These are phyloP conservation scores for Chlorella vulgaris DNA, from an alignment of 139 green algal genomes.

Conservation along the genomic window DNA sequence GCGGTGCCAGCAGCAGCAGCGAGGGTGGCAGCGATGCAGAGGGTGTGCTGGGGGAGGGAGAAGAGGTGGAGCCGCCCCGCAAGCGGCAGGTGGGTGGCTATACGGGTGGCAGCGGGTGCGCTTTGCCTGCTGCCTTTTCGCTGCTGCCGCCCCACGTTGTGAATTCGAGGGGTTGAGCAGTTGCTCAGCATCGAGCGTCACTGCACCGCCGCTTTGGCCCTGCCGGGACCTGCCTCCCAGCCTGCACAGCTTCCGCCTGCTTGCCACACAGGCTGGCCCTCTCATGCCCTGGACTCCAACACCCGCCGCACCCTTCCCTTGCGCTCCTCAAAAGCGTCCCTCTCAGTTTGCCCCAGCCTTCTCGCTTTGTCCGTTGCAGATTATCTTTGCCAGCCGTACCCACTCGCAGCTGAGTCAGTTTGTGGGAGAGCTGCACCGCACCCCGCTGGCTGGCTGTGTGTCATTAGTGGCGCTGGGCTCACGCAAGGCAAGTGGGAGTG, in stretches of 20 bases:
- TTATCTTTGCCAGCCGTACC: constrained; percentile 94
- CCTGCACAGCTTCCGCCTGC: background rate
- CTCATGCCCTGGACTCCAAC: background rate
- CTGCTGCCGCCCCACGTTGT: background rate
- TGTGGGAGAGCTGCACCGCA: constrained; percentile 79
- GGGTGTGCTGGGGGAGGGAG: constrained; percentile 13
- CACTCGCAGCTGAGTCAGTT: constrained; percentile 96
- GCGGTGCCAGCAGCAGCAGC: constrained; percentile 29
- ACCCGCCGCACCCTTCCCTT: background rate
- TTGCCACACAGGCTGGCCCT: background rate
- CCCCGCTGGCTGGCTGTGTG: constrained; percentile 62
- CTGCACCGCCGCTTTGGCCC: background rate
- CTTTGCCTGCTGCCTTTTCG: background rate
- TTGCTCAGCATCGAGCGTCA: too few species aligned
- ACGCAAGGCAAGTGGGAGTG: constrained; percentile 63
- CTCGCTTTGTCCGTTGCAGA: constrained; percentile 50
- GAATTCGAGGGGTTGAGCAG: too few species aligned
- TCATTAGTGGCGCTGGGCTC: constrained; percentile 72
- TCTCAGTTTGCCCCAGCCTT: background rate
- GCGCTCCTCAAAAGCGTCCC: too few species aligned
- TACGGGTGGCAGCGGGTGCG: too few species aligned
- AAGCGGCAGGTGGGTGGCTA: constrained; percentile 23
- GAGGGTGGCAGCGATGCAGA: constrained; percentile 1
- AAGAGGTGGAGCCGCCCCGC: constrained; percentile 9
- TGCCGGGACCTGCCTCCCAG: background rate